Conservation (phyloP, 164 flowering plant genomes). For the Protea cynaroides region DNA sequence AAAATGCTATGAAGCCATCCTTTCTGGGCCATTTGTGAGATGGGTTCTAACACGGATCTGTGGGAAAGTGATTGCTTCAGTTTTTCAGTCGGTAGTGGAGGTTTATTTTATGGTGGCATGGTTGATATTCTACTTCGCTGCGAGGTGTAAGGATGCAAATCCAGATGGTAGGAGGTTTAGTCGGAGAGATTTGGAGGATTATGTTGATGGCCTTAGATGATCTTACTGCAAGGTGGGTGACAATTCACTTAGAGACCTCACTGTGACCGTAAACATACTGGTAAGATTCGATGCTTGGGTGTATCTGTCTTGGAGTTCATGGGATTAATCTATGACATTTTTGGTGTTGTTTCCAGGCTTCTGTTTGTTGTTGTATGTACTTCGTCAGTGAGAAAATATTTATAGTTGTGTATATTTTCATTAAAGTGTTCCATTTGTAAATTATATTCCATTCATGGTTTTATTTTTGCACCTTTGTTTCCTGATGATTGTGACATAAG, state of each 20-base stretch:
- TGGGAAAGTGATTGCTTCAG: slow-evolving; percentile 45
- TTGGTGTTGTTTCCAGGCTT: slow-evolving; percentile 1
- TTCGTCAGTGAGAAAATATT: slow-evolving; percentile 13
- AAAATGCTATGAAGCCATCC: slow-evolving; percentile 62
- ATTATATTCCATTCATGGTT: slow-evolving; percentile 12
- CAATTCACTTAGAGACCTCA: slow-evolving; percentile 16
- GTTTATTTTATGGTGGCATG: slow-evolving; percentile 92
- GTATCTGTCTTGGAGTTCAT: slow-evolving; percentile 1
- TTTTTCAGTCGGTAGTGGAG: slow-evolving; percentile 64
- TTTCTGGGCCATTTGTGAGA: slow-evolving; percentile 58
- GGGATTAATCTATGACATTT: slow-evolving; percentile 31
- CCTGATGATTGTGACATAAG: slow-evolving; percentile 1
- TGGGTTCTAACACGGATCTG: slow-evolving; percentile 34
- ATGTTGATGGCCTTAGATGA: slow-evolving; percentile 61
- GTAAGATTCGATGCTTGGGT: slow-evolving; percentile 23
- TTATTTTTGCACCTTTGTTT: slow-evolving; percentile 5
- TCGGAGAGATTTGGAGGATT: slow-evolving; percentile 65
- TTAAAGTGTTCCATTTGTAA: slow-evolving; percentile 11
- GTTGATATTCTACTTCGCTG: slow-evolving; percentile 75
- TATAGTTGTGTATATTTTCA: slow-evolving; percentile 16
- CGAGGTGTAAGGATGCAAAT: slow-evolving; percentile 58
- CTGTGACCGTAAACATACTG: slow-evolving; percentile 23
- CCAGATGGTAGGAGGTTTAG: slow-evolving; percentile 65
- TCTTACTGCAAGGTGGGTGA: slow-evolving; percentile 8
- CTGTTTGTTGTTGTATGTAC: slow-evolving; percentile 37